Conservation (phyloP, 2,329 filamentous ascomycete species). For the Ceratocystis eucalypticola region DNA sequence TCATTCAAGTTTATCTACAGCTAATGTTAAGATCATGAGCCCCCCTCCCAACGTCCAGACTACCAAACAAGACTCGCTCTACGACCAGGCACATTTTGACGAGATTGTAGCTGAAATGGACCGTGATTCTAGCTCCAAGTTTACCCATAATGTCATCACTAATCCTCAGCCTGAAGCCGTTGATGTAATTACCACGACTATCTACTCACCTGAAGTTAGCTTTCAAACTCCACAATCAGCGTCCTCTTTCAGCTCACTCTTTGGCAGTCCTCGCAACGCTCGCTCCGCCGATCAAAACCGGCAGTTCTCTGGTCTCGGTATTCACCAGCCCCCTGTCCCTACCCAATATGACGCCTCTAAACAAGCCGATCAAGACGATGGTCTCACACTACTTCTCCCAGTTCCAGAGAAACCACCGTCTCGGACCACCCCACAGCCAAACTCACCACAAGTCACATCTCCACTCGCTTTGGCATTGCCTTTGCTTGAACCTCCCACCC, state of each 20-base stretch:
- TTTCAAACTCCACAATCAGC: conserved; percentile 9
- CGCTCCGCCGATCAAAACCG: not conserved
- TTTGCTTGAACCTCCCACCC: not conserved
- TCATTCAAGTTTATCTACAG: not conserved
- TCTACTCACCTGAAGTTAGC: conserved; percentile 6
- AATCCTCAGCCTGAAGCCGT: not conserved
- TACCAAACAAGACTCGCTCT: not conserved
- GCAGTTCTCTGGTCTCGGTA: not conserved
- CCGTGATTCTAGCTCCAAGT: not conserved
- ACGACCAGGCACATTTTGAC: not conserved
- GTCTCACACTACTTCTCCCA: not conserved
- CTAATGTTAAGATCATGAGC: not conserved
- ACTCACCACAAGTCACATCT: not conserved
- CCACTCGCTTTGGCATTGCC: not conserved
- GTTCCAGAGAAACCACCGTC: not conserved
- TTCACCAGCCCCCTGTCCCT: not conserved
- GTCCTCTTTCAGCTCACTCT: not conserved
- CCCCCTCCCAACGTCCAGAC: not conserved
- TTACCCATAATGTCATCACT: not conserved
- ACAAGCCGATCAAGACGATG: not conserved
- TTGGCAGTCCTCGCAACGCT: not conserved
- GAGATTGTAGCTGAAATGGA: not conserved
- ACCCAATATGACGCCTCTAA: not conserved
- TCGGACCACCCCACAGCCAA: not conserved
- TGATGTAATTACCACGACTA: not conserved